Evolutionary conservation across 805 yeast species (phyloP), one percentile per base, ranked within the genome.

Genomic region (Teunomyces stri): DNA sequence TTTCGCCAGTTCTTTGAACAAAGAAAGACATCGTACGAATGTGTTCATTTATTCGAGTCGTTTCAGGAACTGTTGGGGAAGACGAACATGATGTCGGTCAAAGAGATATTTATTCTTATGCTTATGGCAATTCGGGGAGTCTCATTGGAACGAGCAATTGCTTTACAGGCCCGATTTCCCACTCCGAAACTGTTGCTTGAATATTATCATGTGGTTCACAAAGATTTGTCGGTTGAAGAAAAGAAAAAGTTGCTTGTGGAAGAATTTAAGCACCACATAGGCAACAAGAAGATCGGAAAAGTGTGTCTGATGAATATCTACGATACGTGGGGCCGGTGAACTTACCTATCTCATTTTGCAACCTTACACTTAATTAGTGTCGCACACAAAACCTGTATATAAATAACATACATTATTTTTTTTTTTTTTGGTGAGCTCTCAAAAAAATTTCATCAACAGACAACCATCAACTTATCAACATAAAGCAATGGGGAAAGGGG

Each of bases 111-210:
- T 55, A 68, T 89, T 1, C 72, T 79, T 39, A 82, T 89, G 84
- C 74, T 94, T 18, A 81, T 90, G 85, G 79, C 90, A 2, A 76
- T 87, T 2, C 77, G 80, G 50, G 99, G 98, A 0, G 74, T 94
- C 1, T 81, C 96, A 0, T 66, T 88, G 27, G 97, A 92, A 52
- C 89, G 87, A 60, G 99, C 99, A 0, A 60, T 81, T 7, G 80
- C 81, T 6, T 82, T 94, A 7, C 97, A 91, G 64, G 70, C 71
- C 15, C 61, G 74, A 36, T 94, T 74, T 59, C 81, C 82, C 2
- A 91, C 97, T 0, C 94, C 97, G 0, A 68, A 69, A 30, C 61
- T 59, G 15, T 70, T 92, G n/a, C 61, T 84, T 10, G 70, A 73
- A 16, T 80, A 75, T 9, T 87, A 70, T 54, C 68, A 55, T 10